Conservation (phyloP, 139 green algal genomes). For the Picochlorum sp. region DNA sequence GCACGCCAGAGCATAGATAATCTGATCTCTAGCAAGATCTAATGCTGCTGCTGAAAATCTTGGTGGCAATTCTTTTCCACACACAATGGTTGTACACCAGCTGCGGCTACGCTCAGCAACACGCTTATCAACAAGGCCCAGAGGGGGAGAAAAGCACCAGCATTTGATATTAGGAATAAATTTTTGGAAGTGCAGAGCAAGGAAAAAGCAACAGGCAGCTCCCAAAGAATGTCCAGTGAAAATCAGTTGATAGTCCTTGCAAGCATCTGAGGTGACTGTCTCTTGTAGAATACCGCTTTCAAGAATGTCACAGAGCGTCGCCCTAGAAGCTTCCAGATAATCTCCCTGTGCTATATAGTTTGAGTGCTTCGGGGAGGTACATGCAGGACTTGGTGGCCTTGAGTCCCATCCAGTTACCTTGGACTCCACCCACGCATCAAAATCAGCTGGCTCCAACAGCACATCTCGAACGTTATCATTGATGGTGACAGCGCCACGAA, state of each 20-base stretch:
- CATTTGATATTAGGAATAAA: background rate
- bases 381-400: background rate
- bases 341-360: slow-evolving; percentile 1
- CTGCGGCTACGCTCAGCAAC: background rate
- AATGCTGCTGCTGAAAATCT: background rate
- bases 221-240: slow-evolving; percentile 2
- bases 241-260: background rate
- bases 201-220: background rate
- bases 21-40: background rate
- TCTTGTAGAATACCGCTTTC: background rate
- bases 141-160: slow-evolving; percentile 2
- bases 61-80: slow-evolving; percentile 5
- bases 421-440: background rate
- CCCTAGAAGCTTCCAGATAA: background rate
- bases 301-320: slow-evolving; percentile 2
- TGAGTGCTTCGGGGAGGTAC: background rate
- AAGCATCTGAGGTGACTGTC: background rate
- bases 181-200: background rate
- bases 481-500: background rate
- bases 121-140: background rate
- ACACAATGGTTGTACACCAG: slow-evolving; percentile 4
- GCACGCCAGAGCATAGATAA: background rate
- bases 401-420: background rate
- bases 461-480: slow-evolving; percentile 4
- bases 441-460: background rate